Conservation (phyloP, 495 filamentous ascomycete genomes). For the Bacidia gigantensis region DNA sequence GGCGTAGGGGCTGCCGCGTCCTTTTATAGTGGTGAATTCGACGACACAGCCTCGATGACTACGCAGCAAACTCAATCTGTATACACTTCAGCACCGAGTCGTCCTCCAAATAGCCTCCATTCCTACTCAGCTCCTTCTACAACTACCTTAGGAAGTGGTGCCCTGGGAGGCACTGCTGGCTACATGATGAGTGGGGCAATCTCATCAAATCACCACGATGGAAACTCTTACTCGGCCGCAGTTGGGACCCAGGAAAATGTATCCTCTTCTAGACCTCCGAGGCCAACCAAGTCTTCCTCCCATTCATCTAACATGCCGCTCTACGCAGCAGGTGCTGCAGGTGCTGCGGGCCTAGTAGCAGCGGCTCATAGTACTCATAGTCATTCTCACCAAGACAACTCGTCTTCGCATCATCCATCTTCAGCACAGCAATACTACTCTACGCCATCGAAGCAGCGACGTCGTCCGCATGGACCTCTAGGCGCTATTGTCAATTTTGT, state of each 20-base stretch:
- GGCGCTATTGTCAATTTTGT: constrained; percentile 48
- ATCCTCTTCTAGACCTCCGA: constrained; percentile 12
- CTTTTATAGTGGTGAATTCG: constrained; percentile 24
- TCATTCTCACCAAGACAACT: too few relatives aligned
- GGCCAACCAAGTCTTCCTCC: constrained; percentile 27
- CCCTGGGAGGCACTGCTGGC: constrained; percentile 35
- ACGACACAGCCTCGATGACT: constrained; percentile 4
- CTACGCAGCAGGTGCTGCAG: constrained; percentile 35
- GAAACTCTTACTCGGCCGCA: constrained; percentile 21
- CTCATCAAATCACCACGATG: constrained; percentile 24
- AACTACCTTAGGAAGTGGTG: constrained; percentile 30
- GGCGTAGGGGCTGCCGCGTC: constrained; percentile 37
- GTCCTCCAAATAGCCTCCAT: constrained; percentile 11
- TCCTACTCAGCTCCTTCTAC: constrained; percentile 18
- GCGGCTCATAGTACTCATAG: constrained; percentile 14
- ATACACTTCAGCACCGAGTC: constrained; percentile 1
- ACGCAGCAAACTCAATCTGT: constrained; percentile 5
- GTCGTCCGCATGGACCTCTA: constrained; percentile 40
- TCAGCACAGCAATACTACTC: constrained; percentile 3
- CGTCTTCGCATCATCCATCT: constrained; percentile 7
- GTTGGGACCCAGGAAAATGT: constrained; percentile 8
- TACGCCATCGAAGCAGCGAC: constrained; percentile 30
- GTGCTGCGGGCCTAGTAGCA: constrained; percentile 33
- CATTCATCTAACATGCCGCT: constrained; percentile 28
- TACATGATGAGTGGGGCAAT: constrained; percentile 32